These are phyloP conservation scores for Francoa sonchifolia DNA, from an alignment of 441 rosid species.

Conservation along the genomic window DNA sequence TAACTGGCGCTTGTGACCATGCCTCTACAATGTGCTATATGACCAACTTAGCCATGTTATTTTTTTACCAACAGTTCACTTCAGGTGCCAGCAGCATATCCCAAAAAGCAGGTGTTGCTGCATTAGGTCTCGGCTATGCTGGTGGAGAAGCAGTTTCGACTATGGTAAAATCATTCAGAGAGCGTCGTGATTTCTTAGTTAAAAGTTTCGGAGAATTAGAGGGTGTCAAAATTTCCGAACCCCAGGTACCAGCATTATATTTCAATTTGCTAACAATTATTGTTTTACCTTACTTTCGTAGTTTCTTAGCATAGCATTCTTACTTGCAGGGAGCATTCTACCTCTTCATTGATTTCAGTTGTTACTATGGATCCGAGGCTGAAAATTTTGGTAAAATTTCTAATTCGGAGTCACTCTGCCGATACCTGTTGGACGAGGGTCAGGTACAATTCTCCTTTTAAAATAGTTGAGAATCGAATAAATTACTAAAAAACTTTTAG, in stretches of 20 bases:
- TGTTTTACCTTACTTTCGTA: neutral
- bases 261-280: neutral
- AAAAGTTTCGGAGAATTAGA: slow-evolving; percentile 57
- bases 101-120: slow-evolving; percentile 88
- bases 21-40: no score
- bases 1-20: no score
- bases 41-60: neutral
- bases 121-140: slow-evolving; percentile 78
- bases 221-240: slow-evolving; percentile 76
- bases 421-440: slow-evolving; percentile 53
- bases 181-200: slow-evolving; percentile 82
- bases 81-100: slow-evolving; percentile 91
- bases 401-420: slow-evolving; percentile 59
- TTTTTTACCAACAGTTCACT: slow-evolving; percentile 29
- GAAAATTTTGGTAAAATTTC: slow-evolving; percentile 67
- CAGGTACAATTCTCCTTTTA: slow-evolving; percentile 26
- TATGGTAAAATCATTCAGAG: slow-evolving; percentile 85
- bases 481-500: no score
- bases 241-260: slow-evolving; percentile 42
- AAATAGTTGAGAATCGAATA: no score
- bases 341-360: slow-evolving; percentile 73
- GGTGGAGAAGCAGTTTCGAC: slow-evolving; percentile 74
- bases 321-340: slow-evolving; percentile 86
- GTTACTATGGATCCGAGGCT: slow-evolving; percentile 59
- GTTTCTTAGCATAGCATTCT: neutral